These are phyloP conservation scores for Multifurca ochricompacta DNA, from an alignment of 768 basidiomycete species.

Conservation along the genomic window DNA sequence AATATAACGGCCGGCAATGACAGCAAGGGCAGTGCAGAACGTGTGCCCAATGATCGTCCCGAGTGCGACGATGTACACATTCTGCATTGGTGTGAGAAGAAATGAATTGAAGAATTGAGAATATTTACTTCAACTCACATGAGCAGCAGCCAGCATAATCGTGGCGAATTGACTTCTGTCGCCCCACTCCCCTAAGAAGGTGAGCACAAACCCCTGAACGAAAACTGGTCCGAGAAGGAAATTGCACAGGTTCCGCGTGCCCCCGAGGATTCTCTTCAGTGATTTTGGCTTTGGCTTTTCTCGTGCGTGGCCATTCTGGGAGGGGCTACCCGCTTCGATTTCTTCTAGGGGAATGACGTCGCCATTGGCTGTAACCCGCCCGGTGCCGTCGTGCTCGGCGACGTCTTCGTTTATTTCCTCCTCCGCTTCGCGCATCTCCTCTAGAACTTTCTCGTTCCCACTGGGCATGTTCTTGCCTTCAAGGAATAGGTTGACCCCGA, in stretches of 20 bases:
- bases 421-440: slow-evolving; percentile 94
- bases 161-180: slow-evolving; percentile 97
- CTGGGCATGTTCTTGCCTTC: slow-evolving; percentile 76
- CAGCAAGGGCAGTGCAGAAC: slow-evolving; percentile 81
- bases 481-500: slow-evolving; percentile 82
- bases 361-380: slow-evolving; percentile 27
- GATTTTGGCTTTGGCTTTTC: slow-evolving; percentile 17
- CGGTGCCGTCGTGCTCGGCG: slow-evolving; percentile 40
- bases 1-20: slow-evolving; percentile 87
- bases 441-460: slow-evolving; percentile 75
- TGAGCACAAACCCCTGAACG: slow-evolving; percentile 89
- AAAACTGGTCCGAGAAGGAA: slow-evolving; percentile 87
- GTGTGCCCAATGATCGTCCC: slow-evolving; percentile 89
- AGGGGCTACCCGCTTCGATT: slow-evolving; percentile 60
- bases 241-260: slow-evolving; percentile 74
- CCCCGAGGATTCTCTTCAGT: slow-evolving; percentile 38
- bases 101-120: too few species aligned
- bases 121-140: slow-evolving; percentile 58
- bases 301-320: slow-evolving; percentile 17
- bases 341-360: slow-evolving; percentile 58
- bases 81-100: too few species aligned
- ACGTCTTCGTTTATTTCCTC: slow-evolving; percentile 89
- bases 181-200: slow-evolving; percentile 99
- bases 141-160: slow-evolving; percentile 89
- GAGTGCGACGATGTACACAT: slow-evolving; percentile 82